Conservation (phyloP, 2,329 filamentous ascomycete genomes). For the Claviceps sorghi region DNA sequence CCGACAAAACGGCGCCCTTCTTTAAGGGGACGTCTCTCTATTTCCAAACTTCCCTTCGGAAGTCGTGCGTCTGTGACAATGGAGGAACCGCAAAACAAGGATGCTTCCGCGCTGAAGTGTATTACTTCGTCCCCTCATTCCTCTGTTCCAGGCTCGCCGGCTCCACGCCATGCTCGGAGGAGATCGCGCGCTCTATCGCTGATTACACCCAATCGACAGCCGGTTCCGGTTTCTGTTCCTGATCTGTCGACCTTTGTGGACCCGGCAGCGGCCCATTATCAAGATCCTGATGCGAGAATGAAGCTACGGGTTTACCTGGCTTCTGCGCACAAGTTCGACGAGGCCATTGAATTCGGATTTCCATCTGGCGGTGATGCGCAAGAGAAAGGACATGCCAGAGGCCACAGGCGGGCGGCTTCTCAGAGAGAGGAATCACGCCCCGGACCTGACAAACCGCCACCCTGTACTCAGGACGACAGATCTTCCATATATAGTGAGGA, state of each 20-base stretch:
- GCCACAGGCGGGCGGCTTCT: constrained; percentile 11
- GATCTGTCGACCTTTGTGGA: constrained; percentile 35
- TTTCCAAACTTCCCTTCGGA: constrained; percentile 48
- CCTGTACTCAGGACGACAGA: constrained; percentile 44
- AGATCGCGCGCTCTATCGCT: constrained; percentile 42
- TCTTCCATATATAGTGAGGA: constrained; percentile 34
- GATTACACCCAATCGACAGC: constrained; percentile 33
- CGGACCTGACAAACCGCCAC: constrained; percentile 37
- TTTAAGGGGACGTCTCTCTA: constrained; percentile 57
- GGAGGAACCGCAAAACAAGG: constrained; percentile 32
- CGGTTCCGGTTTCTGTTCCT: constrained; percentile 6
- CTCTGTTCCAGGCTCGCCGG: constrained; percentile 10
- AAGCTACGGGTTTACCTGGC: constrained; percentile 77
- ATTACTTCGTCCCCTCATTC: constrained; percentile 12
- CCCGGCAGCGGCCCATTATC: constrained; percentile 65
- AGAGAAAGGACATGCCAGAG: constrained; percentile 15
- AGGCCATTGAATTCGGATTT: constrained; percentile 88
- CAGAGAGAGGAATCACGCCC: constrained; percentile 16
- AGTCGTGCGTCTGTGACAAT: constrained; percentile 36
- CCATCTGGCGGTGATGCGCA: constrained; percentile 43
- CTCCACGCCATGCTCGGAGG: constrained; percentile 26
- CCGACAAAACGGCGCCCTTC: constrained; percentile 38
- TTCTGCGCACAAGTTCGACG: constrained; percentile 88
- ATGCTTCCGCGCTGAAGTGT: constrained; percentile 19
- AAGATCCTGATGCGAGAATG: constrained; percentile 73